Conservation (phyloP, 2,329 filamentous ascomycete species). For the Fusarium globosum region DNA sequence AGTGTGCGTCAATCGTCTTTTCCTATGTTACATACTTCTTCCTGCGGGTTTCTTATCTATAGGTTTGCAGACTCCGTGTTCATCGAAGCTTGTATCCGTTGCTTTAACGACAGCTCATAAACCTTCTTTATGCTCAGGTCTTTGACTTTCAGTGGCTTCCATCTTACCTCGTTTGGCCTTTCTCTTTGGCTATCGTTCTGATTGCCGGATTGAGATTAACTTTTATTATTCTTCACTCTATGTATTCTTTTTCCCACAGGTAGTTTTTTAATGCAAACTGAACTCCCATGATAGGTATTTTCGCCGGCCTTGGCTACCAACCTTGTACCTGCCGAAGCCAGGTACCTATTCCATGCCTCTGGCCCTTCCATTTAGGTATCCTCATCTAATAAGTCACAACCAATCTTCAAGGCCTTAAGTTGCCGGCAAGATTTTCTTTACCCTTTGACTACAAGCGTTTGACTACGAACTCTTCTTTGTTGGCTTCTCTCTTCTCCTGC, state of each 20-base stretch:
- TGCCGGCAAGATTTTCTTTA: slow-evolving; percentile 3
- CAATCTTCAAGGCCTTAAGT: neutral
- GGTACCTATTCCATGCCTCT: slow-evolving; percentile 15
- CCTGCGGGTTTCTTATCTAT: neutral
- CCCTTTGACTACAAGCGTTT: slow-evolving; percentile 1
- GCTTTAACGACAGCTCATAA: slow-evolving; percentile 15
- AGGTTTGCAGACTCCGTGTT: neutral
- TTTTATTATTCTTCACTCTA: neutral
- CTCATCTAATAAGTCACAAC: slow-evolving; percentile 27
- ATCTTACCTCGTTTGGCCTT: neutral
- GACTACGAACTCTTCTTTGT: slow-evolving; percentile 5
- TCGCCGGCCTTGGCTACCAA: slow-evolving; percentile 10
- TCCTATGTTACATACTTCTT: slow-evolving; percentile 2
- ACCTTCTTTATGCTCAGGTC: slow-evolving; percentile 1
- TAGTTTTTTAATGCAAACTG: neutral
- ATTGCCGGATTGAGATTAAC: slow-evolving; percentile 6
- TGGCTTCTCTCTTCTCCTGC: neutral
- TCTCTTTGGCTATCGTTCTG: neutral
- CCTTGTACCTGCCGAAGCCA: slow-evolving; percentile 1
- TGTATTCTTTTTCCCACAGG: neutral
- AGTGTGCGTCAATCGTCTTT: slow-evolving; percentile 6
- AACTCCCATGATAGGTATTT: slow-evolving; percentile 4
- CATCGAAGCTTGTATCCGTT: slow-evolving; percentile 1
- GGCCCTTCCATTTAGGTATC: slow-evolving; percentile 30
- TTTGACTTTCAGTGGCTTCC: slow-evolving; percentile 5